Base-by-base conservation (phyloP, 345 rosid species). In the Boechera stricta region DNA sequence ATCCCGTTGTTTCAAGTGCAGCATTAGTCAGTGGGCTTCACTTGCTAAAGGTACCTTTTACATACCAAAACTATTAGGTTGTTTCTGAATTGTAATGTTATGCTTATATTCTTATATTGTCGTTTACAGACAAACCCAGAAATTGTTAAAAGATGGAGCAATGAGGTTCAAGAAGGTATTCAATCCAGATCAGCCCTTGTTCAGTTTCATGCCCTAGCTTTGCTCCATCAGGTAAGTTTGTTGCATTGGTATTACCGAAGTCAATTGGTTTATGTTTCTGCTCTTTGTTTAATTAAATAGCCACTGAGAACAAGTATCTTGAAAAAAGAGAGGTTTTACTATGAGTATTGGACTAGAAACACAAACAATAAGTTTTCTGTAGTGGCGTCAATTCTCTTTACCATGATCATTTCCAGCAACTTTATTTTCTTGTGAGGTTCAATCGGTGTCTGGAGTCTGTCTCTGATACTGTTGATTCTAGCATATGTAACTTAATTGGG, bases 91-190 rank as follows among this genome's bases (percentile, higher is more conserved):
- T 53, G 7, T 7, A 13, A 54, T 54, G 57, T 64, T 68, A 47
- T 63, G 32, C 55, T 35, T 38, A 16, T 24, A 45, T 38, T 52
- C 71, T 68, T 44, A 29, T 35, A 44, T 29, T 51, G 42, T 53
- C 73, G 64, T 74, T 82, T 54, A 56, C 84, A 91, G 97, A 83
- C 92, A 58, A 91, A 84, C 81, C 97, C 97, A 1, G 94, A 91
- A 82, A 90, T 94, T 74, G 99, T 95, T 60, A 95, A 92, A 82
- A 86, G 99, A 76, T 92, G 99, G 98, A 95, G 99, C 73, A 95
- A 95, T 72, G 99, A 95, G 85, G 96, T 95, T 75, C 98, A 92
- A 82, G 99, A 94, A 87, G 99, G 97, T 85, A 88, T 94, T 78
- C 97, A 92, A 32, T 94, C 99, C 44, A 90, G 96, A 83, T 91